A percentile compares a stretch with the other conserved stretches of the same genome.
These are phyloP conservation scores for Hypericum androsaemum DNA, from an alignment of 345 rosid species.

Conservation along the genomic window DNA sequence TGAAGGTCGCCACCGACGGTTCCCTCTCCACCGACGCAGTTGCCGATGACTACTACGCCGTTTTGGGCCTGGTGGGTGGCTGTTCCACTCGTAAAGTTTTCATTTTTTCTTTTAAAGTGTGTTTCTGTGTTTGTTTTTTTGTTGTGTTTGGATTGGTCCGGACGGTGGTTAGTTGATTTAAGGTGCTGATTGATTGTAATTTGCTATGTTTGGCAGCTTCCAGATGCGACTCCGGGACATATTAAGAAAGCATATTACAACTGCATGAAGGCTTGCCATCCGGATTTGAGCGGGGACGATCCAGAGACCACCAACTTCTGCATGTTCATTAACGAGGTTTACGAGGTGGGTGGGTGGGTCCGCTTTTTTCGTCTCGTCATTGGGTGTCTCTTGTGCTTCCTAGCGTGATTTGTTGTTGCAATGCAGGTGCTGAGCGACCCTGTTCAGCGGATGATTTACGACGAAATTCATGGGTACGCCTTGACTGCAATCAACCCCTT, in stretches of 20 bases:
- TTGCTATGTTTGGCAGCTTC: conserved; percentile 34
- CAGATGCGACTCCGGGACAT: conserved; percentile 80
- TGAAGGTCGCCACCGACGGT: conserved; percentile 47
- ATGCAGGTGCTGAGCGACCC: conserved; percentile 93
- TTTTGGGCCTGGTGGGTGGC: conserved; percentile 67
- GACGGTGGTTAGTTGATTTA: too few relatives aligned
- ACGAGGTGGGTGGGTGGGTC: conserved; percentile 69
- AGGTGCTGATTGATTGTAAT: background rate
- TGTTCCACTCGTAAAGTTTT: background rate
- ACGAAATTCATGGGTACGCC: conserved; percentile 92
- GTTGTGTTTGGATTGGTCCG: too few relatives aligned
- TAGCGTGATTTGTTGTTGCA: conserved; percentile 10
- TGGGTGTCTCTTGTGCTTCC: background rate
- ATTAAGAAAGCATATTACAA: conserved; percentile 91
- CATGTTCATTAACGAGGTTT: conserved; percentile 87
- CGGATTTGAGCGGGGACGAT: conserved; percentile 80
- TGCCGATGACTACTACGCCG: conserved; percentile 79
- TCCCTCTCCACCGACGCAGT: conserved; percentile 35
- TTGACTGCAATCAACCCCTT: conserved; percentile 79
- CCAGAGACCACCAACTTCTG: conserved; percentile 84
- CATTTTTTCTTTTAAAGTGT: background rate
- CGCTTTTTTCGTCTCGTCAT: background rate
- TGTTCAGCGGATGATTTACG: conserved; percentile 86
- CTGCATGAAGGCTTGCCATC: conserved; percentile 97
- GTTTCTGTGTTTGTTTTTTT: background rate